Evolutionary conservation across 192 early-diverging fungal species (phyloP).

Genomic region (Umbelopsis isabellina): DNA sequence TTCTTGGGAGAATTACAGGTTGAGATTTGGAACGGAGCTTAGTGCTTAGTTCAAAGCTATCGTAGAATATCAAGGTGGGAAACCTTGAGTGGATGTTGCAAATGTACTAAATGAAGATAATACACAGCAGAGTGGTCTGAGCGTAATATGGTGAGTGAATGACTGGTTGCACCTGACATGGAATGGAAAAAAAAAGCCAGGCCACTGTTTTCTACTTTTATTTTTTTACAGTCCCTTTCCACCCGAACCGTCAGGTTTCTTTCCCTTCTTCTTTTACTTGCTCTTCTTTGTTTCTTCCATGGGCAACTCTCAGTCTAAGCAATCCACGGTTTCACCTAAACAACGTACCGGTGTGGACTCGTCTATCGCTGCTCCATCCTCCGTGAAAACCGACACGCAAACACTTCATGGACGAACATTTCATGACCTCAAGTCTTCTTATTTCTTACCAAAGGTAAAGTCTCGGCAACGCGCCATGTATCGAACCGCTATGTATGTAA

Average conservation of each 20-base stretch:
- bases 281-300: not conserved
- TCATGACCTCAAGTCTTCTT: not conserved
- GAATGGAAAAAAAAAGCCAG: no score
- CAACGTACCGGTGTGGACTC: not conserved
- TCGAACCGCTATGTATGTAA: not conserved
- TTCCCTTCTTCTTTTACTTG: not conserved
- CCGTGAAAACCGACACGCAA: not conserved
- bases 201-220: not conserved
- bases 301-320: slow-evolving; percentile 8
- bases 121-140: no score
- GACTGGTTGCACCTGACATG: not conserved
- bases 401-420: slow-evolving; percentile 5
- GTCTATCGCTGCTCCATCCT: not conserved
- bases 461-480: not conserved
- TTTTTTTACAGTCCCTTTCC: not conserved
- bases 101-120: no score
- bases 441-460: slow-evolving; percentile 17
- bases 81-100: no score
- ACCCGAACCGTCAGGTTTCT: not conserved
- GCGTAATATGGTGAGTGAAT: no score
- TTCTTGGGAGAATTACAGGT: no score
- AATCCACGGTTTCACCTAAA: not conserved
- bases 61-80: no score
- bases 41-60: no score
- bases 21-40: no score